These are phyloP conservation scores for Phytopythium oedochilum DNA, from an alignment of 352 stramenopile species.

Conservation along the genomic window DNA sequence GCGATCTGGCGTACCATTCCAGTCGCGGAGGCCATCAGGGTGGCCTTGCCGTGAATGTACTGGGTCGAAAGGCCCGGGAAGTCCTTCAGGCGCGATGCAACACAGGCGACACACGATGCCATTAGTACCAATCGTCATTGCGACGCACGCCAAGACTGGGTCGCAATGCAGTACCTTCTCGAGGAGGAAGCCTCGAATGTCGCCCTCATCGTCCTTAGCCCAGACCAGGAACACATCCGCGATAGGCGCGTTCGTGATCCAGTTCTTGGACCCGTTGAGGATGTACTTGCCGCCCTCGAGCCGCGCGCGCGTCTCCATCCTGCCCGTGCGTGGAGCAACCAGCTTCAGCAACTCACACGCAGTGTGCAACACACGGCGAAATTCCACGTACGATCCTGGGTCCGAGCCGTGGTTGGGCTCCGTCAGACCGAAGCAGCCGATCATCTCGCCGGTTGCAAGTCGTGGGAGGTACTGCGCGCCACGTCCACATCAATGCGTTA, in stretches of 20 bases:
- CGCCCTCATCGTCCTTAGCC: conserved; percentile 93
- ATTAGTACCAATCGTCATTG: neutral
- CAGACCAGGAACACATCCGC: conserved; percentile 97
- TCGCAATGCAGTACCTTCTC: conserved; percentile 65
- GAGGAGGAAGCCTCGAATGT: conserved; percentile 94
- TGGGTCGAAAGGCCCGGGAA: conserved; percentile 91
- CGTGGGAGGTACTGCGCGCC: conserved; percentile 88
- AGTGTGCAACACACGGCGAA: too few relatives aligned
- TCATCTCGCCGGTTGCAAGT: conserved; percentile 92
- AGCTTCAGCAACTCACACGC: neutral
- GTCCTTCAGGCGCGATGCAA: conserved; percentile 31
- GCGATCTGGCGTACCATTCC: conserved; percentile 70
- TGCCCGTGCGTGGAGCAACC: conserved; percentile 7
- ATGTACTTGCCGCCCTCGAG: conserved; percentile 91
- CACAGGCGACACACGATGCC: neutral
- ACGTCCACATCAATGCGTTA: neutral
- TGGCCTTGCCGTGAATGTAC: conserved; percentile 97
- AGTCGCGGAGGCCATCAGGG: conserved; percentile 92
- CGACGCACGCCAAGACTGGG: neutral
- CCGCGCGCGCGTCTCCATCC: conserved; percentile 94
- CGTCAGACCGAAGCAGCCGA: conserved; percentile 98
- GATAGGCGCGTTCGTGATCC: conserved; percentile 98
- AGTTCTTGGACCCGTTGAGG: conserved; percentile 94
- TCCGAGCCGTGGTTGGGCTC: conserved; percentile 98
- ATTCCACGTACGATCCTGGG: conserved; percentile 66